Base-by-base conservation (phyloP, 2,329 filamentous ascomycete genomes). In the Chaetomiaceae sp. region DNA sequence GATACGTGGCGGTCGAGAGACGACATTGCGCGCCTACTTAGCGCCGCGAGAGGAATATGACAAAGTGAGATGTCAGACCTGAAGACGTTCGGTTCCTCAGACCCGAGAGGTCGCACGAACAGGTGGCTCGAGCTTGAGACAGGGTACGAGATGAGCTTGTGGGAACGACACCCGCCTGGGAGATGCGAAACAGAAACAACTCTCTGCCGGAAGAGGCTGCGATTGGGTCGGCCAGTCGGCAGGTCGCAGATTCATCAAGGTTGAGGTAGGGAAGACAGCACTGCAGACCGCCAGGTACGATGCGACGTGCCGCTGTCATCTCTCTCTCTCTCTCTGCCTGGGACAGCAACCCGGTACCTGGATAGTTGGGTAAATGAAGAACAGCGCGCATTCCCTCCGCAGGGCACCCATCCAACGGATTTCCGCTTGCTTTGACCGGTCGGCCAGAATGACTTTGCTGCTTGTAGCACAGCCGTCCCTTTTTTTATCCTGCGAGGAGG, bases 61-160 rank as follows among this genome's bases (percentile, higher is more conserved):
- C 36, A 7, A 51, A 25, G 46, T 51, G 36, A 55, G 40, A 42
- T 40, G 19, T 55, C 56, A 42, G 19, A 22, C 25, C 27, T 14
- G 15, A 12, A 14, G 15, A 15, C 15, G n/a, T 14, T 20, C 29
- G 22, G 23, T 25, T 29, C 20, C 14, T 22, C 14, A 15, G 20
- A 39, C 4, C 39, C 40, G 46, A 48, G 31, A 49, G 60, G 54
- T 58, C 59, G 63, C 62, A 65, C 61, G 67, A 71, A 70, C 68
- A 58, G 61, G 20, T 65, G 63, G 59, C 50, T 59, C 55, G 52
- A 59, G 62, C 59, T 59, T 58, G 53, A 57, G 55, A 58, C 53
- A 53, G 42, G 22, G 33, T 6, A 29, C 25, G 6, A 22, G 31
- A 40, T 39, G 15, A 42, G 37, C 36, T 51, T 34, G 39, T 47